phyloP scores from a whole-genome alignment of 108 stramenopile genomes.

The Skeletonema marinoi region DNA sequence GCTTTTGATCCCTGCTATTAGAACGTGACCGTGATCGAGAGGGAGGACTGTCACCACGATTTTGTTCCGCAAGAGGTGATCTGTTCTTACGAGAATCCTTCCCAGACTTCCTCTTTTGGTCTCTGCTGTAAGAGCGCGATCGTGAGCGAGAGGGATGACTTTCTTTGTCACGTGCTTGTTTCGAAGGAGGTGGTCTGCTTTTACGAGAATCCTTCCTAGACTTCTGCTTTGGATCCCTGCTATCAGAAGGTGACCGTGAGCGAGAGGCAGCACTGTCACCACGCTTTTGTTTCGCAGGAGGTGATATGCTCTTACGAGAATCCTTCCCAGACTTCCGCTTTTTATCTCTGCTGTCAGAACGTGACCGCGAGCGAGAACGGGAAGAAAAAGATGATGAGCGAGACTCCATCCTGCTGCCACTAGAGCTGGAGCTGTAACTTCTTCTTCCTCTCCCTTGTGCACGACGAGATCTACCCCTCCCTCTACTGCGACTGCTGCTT shows the following conservation, averaged over 20 bases:
- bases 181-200: neutral
- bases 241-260: neutral
- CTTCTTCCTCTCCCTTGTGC: conserved; percentile 29
- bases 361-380: conserved; percentile 24
- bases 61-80: neutral
- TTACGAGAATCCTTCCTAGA: neutral
- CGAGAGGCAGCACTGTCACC: neutral
- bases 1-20: neutral
- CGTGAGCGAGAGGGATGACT: neutral
- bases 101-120: neutral
- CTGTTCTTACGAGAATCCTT: neutral
- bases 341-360: neutral
- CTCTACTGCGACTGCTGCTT: conserved; percentile 28
- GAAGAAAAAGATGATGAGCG: conserved; percentile 14
- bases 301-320: neutral
- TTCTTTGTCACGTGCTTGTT: neutral
- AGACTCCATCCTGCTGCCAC: neutral
- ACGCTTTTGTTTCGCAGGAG: neutral
- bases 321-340: neutral
- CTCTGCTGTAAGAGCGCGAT: neutral
- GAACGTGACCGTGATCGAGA: neutral
- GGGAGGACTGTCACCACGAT: neutral
- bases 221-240: neutral
- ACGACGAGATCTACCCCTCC: conserved; percentile 22
- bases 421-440: conserved; percentile 35